Evolutionary conservation across 805 yeast species (phyloP), one percentile per base, ranked within the genome.

Genomic region (Tetrapisispora fleetii): DNA sequence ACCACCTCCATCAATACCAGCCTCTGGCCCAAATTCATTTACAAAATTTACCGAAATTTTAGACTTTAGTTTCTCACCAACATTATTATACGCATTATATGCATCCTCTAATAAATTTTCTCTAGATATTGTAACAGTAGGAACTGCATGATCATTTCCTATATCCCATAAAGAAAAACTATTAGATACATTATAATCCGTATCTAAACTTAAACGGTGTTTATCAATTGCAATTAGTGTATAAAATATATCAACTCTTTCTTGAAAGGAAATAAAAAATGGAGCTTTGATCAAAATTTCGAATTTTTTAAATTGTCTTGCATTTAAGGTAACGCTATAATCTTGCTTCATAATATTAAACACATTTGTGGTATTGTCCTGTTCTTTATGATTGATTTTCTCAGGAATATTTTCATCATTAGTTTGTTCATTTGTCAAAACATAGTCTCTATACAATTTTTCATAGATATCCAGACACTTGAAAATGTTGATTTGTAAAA

Each of bases 1-100:
- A 1, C 99, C 99, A 13, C 98, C 99, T 8, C 99, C 99, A 64
- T 91, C 99, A 40, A 91, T 83, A 1, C 99, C 99, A 0, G 82
- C 88, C 62, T 91, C 98, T 16, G 68, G 70, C 1, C 90, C 95
- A 66, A 81, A 78, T 48, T 83, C 77, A 57, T 86, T 85, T 36
- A 70, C 69, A 59, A 93, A 89, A 16, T 74, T 74, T 1, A 93
- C 88, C 1, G 76, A 69, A 10, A 90, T 63, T 35, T 71, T 72
- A 9, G 73, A 60, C 57, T 85, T 88, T 62, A 90, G 76, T 4
- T 68, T 67, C 1, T 70, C 58, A 0, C 89, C 87, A 10, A 74
- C 56, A 2, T 69, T 65, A 32, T 76, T 74, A 58, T 83, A 83
- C 6, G 72, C 72, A 1, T 73, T 68, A 59, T 72, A 85, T 0